phyloP scores from a whole-genome alignment of 768 basidiomycete species.

The Mrakia hoshinonis region DNA sequence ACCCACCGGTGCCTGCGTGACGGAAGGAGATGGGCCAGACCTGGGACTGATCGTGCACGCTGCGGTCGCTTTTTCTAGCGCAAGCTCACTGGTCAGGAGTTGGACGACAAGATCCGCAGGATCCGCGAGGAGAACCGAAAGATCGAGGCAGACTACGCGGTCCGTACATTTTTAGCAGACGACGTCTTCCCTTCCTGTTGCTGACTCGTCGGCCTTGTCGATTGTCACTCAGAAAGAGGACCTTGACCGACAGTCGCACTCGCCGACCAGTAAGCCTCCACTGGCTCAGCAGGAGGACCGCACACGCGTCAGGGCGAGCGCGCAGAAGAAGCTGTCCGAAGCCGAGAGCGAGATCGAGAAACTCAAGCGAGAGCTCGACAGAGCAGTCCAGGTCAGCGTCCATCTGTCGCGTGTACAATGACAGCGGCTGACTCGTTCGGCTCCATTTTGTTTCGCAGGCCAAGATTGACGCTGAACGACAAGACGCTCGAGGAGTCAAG shows the following conservation, averaged over 20 bases:
- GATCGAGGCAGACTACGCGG: background rate
- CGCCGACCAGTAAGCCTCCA: background rate
- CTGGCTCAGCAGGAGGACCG: background rate
- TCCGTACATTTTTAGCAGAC: background rate
- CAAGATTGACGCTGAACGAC: slow-evolving; percentile 6
- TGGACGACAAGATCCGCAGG: background rate
- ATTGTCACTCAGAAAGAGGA: background rate
- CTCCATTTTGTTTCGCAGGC: background rate
- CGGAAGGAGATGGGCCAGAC: too few relatives aligned
- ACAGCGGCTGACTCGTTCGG: background rate
- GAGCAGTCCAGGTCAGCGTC: background rate
- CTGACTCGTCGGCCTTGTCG: background rate
- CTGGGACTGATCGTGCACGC: background rate
- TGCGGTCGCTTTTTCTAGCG: background rate
- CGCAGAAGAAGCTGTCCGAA: background rate
- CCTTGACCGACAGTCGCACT: background rate
- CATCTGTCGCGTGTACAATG: background rate
- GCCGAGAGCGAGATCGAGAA: slow-evolving; percentile 6
- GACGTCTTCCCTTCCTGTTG: background rate
- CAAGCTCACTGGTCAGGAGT: background rate
- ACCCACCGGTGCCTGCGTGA: background rate
- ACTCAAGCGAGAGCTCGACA: background rate
- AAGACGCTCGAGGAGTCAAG: slow-evolving; percentile 1
- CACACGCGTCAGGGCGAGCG: background rate
- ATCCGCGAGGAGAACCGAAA: background rate